These are phyloP conservation scores for Neurospora sublineolata DNA, from an alignment of 495 filamentous ascomycete species.

Conservation along the genomic window DNA sequence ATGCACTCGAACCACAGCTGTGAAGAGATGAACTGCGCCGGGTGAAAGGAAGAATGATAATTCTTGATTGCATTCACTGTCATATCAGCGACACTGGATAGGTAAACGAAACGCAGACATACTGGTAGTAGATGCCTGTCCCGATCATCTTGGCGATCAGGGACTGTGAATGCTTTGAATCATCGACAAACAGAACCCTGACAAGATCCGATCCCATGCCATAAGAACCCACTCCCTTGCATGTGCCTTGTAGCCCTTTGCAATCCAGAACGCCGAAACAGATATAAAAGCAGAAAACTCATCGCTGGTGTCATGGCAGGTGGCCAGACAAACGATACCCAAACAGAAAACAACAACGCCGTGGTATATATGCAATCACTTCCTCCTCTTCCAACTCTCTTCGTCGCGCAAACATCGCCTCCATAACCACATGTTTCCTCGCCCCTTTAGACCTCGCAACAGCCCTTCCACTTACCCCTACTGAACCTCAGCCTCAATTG, in stretches of 20 bases:
- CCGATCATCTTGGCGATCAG: neutral
- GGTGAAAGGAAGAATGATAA: neutral
- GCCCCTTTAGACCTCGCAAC: no score
- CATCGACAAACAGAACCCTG: neutral
- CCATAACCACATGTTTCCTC: no score
- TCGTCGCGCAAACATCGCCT: neutral
- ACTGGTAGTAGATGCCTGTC: neutral
- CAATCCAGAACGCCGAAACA: neutral
- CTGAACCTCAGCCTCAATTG: slow-evolving; percentile 23
- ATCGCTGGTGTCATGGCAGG: neutral
- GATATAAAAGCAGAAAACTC: neutral
- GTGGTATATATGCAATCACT: neutral
- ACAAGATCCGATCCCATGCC: neutral
- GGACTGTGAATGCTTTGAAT: neutral
- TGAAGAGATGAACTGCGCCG: no score
- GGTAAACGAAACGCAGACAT: neutral
- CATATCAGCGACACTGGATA: neutral
- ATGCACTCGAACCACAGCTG: no score
- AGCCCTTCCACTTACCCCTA: no score
- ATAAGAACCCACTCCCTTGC: neutral
- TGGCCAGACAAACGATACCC: neutral
- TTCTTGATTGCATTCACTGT: neutral
- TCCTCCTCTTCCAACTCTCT: neutral
- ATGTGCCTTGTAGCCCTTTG: neutral
- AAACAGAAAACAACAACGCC: neutral